Evolutionary conservation across 345 rosid genomes (phyloP).

Genomic region (Bruguiera sexangula): DNA sequence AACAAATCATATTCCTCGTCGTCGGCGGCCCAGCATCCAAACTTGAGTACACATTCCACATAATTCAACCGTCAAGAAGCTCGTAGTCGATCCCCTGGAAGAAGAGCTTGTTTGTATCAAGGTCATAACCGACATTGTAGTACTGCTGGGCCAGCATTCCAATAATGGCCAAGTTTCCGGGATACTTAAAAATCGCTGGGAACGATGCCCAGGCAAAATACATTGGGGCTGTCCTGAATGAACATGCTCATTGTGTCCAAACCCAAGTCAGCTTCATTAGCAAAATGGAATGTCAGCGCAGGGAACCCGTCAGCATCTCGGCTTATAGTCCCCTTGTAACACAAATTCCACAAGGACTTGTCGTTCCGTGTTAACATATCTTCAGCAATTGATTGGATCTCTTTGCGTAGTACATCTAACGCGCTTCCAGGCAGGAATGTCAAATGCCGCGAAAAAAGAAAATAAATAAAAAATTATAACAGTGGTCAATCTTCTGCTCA

Average conservation of each 20-base stretch:
- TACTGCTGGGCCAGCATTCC: conserved; percentile 43
- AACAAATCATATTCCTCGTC: too few species aligned
- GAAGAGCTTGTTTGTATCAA: conserved; percentile 9
- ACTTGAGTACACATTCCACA: too few species aligned
- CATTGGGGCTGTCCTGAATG: neutral
- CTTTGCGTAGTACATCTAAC: neutral
- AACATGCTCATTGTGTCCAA: conserved; percentile 9
- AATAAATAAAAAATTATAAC: too few species aligned
- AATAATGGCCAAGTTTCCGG: conserved; percentile 14
- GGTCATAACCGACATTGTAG: conserved; percentile 35
- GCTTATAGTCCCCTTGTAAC: neutral
- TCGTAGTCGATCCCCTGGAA: conserved; percentile 38
- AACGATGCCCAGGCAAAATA: conserved; percentile 7
- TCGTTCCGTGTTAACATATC: neutral
- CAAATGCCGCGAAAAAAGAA: too few species aligned
- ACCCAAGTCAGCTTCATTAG: conserved; percentile 11
- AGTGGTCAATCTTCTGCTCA: too few species aligned
- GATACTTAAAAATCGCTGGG: conserved; percentile 14
- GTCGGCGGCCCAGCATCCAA: too few species aligned
- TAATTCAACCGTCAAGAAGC: conserved; percentile 20
- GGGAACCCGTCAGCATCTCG: conserved; percentile 6
- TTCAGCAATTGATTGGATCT: neutral
- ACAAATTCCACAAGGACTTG: neutral
- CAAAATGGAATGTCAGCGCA: conserved; percentile 7
- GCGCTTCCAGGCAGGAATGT: neutral